A percentile compares a stretch with the other conserved stretches of the same genome.
Conservation (phyloP, 306 rosid genomes). For the Ochetophila trinervis region DNA sequence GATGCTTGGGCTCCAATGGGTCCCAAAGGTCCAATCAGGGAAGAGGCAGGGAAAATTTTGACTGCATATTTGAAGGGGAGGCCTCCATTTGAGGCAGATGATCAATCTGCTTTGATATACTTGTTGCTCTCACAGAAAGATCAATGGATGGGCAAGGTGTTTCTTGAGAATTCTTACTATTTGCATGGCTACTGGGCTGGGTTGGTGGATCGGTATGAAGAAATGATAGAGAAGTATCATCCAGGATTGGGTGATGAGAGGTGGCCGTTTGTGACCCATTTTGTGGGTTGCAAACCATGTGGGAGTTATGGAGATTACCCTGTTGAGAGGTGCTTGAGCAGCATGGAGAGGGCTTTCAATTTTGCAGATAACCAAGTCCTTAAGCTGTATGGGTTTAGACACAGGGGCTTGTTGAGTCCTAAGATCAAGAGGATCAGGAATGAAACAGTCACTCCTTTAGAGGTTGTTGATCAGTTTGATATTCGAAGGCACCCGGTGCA, state of each 20-base stretch:
- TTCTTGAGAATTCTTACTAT: slow-evolving; percentile 84
- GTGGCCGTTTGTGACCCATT: slow-evolving; percentile 99
- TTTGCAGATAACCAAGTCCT: slow-evolving; percentile 97
- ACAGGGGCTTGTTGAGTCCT: slow-evolving; percentile 88
- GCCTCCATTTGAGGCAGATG: slow-evolving; percentile 96
- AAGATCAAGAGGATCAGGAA: slow-evolving; percentile 91
- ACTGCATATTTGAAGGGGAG: slow-evolving; percentile 90
- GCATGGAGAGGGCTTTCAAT: slow-evolving; percentile 98
- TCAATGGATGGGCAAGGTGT: slow-evolving; percentile 88
- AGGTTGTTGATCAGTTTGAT: slow-evolving; percentile 67
- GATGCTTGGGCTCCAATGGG: slow-evolving; percentile 99
- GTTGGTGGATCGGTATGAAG: slow-evolving; percentile 91
- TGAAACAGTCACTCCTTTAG: slow-evolving; percentile 77
- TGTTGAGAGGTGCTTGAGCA: slow-evolving; percentile 81
- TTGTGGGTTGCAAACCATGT: slow-evolving; percentile 98
- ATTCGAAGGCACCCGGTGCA: slow-evolving; percentile 55
- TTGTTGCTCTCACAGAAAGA: slow-evolving; percentile 80
- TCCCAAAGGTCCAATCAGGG: slow-evolving; percentile 74
- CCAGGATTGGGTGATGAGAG: slow-evolving; percentile 96
- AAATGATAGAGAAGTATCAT: slow-evolving; percentile 95
- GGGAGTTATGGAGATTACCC: slow-evolving; percentile 99
- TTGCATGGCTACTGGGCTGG: slow-evolving; percentile 99
- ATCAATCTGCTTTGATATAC: slow-evolving; percentile 93
- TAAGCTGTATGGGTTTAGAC: slow-evolving; percentile 80
- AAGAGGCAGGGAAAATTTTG: slow-evolving; percentile 84